Evolutionary conservation across 495 filamentous ascomycete genomes (phyloP).

Genomic region (Penicillium cinerascens): DNA sequence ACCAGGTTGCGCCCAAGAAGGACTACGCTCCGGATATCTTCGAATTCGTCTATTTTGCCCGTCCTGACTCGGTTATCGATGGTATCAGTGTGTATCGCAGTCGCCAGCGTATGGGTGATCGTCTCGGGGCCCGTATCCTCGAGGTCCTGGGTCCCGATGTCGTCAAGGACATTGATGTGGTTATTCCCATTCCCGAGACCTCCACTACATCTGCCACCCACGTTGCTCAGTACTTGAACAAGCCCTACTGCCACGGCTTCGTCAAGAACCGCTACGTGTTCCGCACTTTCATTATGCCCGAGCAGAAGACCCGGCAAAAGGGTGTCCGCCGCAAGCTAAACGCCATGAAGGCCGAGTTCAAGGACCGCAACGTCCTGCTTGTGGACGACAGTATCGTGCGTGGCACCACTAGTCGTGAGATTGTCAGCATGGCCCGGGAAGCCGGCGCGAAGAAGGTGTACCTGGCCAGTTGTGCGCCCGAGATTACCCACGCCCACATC

Average conservation of each 20-base stretch:
- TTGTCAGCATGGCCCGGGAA: constrained; percentile 89
- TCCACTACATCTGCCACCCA: constrained; percentile 79
- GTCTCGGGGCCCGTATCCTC: constrained; percentile 75
- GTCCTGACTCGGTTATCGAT: constrained; percentile 88
- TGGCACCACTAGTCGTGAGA: constrained; percentile 87
- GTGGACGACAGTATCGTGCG: constrained; percentile 94
- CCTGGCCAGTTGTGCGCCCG: constrained; percentile 84
- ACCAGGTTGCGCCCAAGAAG: constrained; percentile 67
- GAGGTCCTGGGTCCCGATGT: constrained; percentile 68
- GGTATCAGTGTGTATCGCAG: constrained; percentile 88
- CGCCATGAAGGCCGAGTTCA: constrained; percentile 84
- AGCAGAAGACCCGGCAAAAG: constrained; percentile 76
- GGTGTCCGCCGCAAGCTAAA: constrained; percentile 60
- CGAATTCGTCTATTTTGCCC: constrained; percentile 73
- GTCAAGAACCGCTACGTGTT: constrained; percentile 97
- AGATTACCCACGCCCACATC: constrained; percentile 73
- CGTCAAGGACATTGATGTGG: constrained; percentile 83
- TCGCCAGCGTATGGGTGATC: constrained; percentile 88
- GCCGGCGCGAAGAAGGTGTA: constrained; percentile 87
- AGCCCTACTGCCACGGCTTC: constrained; percentile 80
- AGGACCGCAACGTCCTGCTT: constrained; percentile 76
- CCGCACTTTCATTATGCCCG: constrained; percentile 94
- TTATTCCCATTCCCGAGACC: constrained; percentile 87
- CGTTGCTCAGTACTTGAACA: constrained; percentile 72
- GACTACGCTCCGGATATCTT: constrained; percentile 92